Evolutionary conservation across 139 green algal species (phyloP).

Genomic region (Tetraselmis striata): DNA sequence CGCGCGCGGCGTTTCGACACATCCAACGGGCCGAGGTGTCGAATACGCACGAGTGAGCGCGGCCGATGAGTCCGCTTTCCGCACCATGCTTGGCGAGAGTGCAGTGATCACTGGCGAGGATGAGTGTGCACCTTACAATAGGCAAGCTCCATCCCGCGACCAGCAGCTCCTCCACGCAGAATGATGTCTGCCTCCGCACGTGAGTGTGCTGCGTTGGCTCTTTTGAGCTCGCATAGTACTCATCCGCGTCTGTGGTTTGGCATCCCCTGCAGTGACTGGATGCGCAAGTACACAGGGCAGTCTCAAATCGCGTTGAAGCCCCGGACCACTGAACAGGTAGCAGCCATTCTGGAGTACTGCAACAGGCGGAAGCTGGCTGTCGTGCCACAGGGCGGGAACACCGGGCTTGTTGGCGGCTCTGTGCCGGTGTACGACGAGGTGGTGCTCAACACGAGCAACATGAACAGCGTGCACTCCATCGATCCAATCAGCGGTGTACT

Average conservation of each 20-base stretch:
- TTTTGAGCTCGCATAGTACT: too few species aligned
- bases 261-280: slow-evolving; percentile 72
- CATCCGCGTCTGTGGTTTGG: not conserved
- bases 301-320: slow-evolving; percentile 51
- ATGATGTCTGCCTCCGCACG: not conserved
- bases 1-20: too few species aligned
- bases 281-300: slow-evolving; percentile 73
- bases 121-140: not conserved
- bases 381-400: slow-evolving; percentile 88
- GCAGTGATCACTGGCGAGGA: not conserved
- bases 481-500: slow-evolving; percentile 69
- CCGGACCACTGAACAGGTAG: slow-evolving; percentile 58
- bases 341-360: slow-evolving; percentile 69
- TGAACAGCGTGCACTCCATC: slow-evolving; percentile 68
- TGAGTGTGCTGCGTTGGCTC: too few species aligned
- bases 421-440: slow-evolving; percentile 90
- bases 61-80: not conserved
- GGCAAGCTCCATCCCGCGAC: not conserved
- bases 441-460: slow-evolving; percentile 50
- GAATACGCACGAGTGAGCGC: not conserved
- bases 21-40: not conserved
- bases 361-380: slow-evolving; percentile 67
- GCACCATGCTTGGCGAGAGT: not conserved
- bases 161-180: not conserved
- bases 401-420: slow-evolving; percentile 85